A percentile compares a stretch with the other conserved stretches of the same genome.
Evolutionary conservation across 1,284 basidiomycete genomes (phyloP).

Genomic region (Papiliotrema nemorosa): DNA sequence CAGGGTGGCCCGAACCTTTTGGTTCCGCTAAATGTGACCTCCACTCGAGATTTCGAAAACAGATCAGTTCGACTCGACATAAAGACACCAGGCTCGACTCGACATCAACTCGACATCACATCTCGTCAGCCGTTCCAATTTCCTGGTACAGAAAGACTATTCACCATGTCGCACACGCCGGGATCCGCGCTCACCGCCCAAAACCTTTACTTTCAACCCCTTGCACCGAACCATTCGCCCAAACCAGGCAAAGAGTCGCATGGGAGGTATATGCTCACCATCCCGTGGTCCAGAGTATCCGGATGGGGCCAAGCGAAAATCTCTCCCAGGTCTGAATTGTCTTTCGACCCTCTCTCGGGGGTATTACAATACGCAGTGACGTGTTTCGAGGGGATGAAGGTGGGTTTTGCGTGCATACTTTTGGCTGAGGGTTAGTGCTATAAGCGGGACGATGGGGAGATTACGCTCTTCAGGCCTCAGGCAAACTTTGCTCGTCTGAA

Average conservation of each 20-base stretch:
- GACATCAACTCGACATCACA: too few species aligned
- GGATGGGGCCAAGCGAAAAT: conserved; percentile 48
- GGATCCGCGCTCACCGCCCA: conserved; percentile 25
- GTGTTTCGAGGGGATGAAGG: conserved; percentile 50
- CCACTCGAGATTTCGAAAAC: too few species aligned
- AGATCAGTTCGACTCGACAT: too few species aligned
- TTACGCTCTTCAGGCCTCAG: conserved; percentile 41
- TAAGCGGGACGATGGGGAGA: conserved; percentile 39
- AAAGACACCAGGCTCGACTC: too few species aligned
- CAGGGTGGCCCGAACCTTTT: too few species aligned
- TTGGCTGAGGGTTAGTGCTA: conserved; percentile 33
- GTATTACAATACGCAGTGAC: conserved; percentile 46
- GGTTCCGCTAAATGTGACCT: too few species aligned
- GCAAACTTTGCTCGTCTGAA: conserved; percentile 46
- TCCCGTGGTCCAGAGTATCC: conserved; percentile 35
- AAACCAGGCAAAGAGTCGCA: conserved; percentile 29
- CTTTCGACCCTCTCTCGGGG: conserved; percentile 41
- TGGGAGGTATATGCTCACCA: conserved; percentile 40
- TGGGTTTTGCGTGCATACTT: conserved; percentile 10
- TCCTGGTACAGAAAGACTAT: too few species aligned
- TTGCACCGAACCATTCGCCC: conserved; percentile 29
- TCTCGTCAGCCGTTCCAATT: too few species aligned
- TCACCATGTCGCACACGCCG: conserved; percentile 6
- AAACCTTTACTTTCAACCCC: conserved; percentile 39
- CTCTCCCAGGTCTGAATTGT: conserved; percentile 29